Percentiles rank a stretch among this genome's conserved stretches.
phyloP scores from a whole-genome alignment of 106 monocot species.

The Dendrobium catenatum region DNA sequence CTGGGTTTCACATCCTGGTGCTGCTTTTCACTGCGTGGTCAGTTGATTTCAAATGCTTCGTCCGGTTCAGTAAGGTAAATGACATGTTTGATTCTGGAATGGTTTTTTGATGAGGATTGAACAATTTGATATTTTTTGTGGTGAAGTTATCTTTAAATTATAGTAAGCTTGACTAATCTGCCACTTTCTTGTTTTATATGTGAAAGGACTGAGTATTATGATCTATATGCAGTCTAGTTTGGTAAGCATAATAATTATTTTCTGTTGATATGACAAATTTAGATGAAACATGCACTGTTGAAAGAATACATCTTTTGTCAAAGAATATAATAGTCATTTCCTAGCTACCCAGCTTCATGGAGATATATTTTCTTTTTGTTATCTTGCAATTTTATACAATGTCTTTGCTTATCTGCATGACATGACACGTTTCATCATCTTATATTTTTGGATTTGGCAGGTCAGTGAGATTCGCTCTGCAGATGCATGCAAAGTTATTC shows the following conservation, averaged over 20 bases:
- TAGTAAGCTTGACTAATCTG: neutral
- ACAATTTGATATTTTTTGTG: neutral
- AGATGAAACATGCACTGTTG: neutral
- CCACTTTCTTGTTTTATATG: neutral
- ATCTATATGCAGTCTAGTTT: neutral
- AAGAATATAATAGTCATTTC: neutral
- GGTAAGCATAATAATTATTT: neutral
- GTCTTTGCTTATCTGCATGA: neutral
- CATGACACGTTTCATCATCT: neutral
- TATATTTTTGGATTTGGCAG: constrained; percentile 27
- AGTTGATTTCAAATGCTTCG: constrained; percentile 76
- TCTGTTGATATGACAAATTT: neutral
- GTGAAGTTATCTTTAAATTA: neutral
- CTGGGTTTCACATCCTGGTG: constrained; percentile 57
- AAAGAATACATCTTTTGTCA: neutral
- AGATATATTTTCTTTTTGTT: neutral
- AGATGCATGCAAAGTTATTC: constrained; percentile 74
- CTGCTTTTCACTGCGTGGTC: constrained; percentile 96
- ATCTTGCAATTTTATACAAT: neutral
- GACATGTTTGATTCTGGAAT: neutral
- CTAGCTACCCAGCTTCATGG: neutral
- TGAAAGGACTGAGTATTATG: neutral
- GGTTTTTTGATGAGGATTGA: neutral
- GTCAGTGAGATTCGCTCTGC: constrained; percentile 54
- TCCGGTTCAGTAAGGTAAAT: constrained; percentile 74